Base-by-base conservation (phyloP, 2,329 filamentous ascomycete genomes). In the Fusarium poae region DNA sequence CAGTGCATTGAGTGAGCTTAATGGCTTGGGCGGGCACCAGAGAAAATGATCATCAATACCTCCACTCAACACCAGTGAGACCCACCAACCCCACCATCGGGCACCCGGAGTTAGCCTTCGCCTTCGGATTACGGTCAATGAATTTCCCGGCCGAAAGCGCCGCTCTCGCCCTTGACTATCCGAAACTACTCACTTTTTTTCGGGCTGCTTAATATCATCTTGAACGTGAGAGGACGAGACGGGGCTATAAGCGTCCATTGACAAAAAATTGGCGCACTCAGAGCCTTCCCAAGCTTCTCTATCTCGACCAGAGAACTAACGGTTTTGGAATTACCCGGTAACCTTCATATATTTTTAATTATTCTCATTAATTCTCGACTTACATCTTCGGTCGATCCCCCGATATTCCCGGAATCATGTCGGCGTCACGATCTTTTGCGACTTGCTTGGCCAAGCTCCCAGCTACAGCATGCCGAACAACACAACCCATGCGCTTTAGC, bases 401-500 rank as follows among this genome's bases (percentile, higher is more conserved):
- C 70, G 59, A 68, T 54, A 21, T 45, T 58, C 52, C 65, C 57
- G 67, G 56, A 62, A 61, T 70, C 65, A 79, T 79, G 74, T 75
- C 77, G 52, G 65, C 75, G 50, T 74, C 78, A 65, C 77, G 77
- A 70, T 74, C 76, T 49, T 68, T 79, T 67, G 72, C 72, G 53
- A 73, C 73, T 58, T 69, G 76, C 72, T 62, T 82, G 39, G 65
- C 76, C 62, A 77, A 76, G 70, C 68, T 81, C 52, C 74, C 77
- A 45, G 60, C 71, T 30, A 69, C 72, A 34, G 72, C 72, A 50
- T 75, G 72, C 54, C 77, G 77, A 67, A 76, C 70, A 62, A 62
- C 72, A 25, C 77, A 72, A 45, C 65, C 72, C n/a, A 23, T 71
- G 34, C 74, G 67, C 54, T 53, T 55, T n/a, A 32, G 39, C 21